Evolutionary conservation across 495 filamentous ascomycete genomes (phyloP).

Genomic region (Lasiosphaeria hispida): DNA sequence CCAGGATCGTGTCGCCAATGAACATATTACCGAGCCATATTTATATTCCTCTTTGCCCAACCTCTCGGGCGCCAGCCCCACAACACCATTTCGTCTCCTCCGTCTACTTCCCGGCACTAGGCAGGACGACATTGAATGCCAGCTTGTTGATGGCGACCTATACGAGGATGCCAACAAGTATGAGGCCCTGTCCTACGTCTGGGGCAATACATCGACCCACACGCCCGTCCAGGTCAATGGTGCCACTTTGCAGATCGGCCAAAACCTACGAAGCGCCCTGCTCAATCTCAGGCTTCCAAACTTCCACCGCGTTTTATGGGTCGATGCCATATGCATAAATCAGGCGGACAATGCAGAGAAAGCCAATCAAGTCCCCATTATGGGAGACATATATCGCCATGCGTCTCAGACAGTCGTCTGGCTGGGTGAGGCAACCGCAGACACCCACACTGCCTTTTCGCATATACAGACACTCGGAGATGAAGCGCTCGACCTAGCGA

Average conservation of each 20-base stretch:
- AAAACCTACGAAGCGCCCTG: constrained; percentile 13
- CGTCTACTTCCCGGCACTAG: constrained; percentile 9
- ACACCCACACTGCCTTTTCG: constrained; percentile 3
- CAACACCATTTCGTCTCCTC: constrained; percentile 7
- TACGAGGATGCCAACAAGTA: constrained; percentile 9
- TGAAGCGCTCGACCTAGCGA: constrained; percentile 3
- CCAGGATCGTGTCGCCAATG: no score
- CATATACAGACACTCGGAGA: background rate
- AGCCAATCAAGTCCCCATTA: constrained; percentile 8
- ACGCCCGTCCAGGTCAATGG: constrained; percentile 6
- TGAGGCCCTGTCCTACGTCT: constrained; percentile 35
- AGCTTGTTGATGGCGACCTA: constrained; percentile 8
- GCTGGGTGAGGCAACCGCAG: constrained; percentile 8
- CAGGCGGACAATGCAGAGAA: constrained; percentile 18
- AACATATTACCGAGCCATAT: background rate
- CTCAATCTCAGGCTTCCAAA: constrained; percentile 3
- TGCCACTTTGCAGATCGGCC: background rate
- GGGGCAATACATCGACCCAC: constrained; percentile 23
- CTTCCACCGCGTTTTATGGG: constrained; percentile 15
- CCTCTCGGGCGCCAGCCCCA: background rate
- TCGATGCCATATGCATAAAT: constrained; percentile 24
- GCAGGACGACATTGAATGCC: constrained; percentile 7
- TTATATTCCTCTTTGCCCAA: background rate
- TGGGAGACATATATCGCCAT: constrained; percentile 14
- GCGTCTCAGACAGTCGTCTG: constrained; percentile 13